These are phyloP conservation scores for Kingdonia uniflora DNA, from an alignment of 164 flowering plant genomes.

Conservation along the genomic window DNA sequence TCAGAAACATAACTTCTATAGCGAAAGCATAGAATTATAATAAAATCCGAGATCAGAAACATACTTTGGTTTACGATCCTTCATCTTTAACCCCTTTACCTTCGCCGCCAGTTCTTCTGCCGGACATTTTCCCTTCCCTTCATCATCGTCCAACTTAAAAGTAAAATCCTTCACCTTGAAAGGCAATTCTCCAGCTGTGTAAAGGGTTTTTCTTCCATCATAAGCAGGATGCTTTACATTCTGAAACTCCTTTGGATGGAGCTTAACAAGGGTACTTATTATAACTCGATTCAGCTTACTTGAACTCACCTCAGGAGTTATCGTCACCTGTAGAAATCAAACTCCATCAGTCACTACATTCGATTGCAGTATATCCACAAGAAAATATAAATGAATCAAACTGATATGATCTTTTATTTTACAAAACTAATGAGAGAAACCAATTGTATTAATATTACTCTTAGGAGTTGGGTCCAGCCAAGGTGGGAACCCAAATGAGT, in stretches of 20 bases:
- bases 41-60: neutral
- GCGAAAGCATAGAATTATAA: neutral
- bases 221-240: neutral
- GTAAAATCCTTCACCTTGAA: neutral
- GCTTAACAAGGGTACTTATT: neutral
- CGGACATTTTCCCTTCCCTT: neutral
- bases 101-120: neutral
- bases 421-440: too few species aligned
- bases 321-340: neutral
- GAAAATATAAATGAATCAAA: too few species aligned
- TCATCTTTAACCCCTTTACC: too few species aligned
- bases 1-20: neutral
- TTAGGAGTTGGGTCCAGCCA: too few species aligned
- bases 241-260: too few species aligned
- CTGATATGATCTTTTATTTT: too few species aligned
- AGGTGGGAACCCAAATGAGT: too few species aligned
- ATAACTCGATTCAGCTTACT: neutral
- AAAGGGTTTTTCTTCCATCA: conserved; percentile 1
- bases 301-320: neutral
- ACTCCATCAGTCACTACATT: too few species aligned
- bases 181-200: conserved; percentile 2
- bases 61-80: neutral
- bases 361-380: too few species aligned
- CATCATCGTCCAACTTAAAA: neutral
- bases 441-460: too few species aligned